Evolutionary conservation across 495 filamentous ascomycete genomes (phyloP), one percentile per base, ranked within the genome.

Genomic region (Daldinia vernicosa): DNA sequence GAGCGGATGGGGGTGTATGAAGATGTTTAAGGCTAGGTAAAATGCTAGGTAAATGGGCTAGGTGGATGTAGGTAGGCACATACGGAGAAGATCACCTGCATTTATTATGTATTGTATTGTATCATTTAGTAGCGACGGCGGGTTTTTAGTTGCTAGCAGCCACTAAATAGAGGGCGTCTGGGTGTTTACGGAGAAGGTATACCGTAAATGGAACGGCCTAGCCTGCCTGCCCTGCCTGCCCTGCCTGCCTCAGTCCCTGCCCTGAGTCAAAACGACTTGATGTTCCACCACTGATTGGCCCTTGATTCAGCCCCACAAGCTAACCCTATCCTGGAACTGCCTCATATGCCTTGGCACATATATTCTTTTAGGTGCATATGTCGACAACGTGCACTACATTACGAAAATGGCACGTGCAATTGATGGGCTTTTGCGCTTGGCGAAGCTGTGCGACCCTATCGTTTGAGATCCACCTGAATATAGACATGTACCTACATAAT

Each of bases 41-140:
- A 47, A 47, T 47, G 43, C 22, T 47, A 47, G 43, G 43, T 24
- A 6, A 24, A 47, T 47, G 43, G 43, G 9, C 9, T 47, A 47
- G 9, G 19, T 45, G 26, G 22, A 71, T 50, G 63, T 63, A 71
- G 35, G 64, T 60, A 64, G 60, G 60, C 47, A 72, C 69, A 67
- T 72, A 72, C 35, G 65, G 64, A 60, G 39, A 57, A 66, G 66
- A 66, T 74, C 71, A 74, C 66, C 71, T 74, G 71, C 71, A 70
- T 74, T 69, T 64, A 35, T 35, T 35, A 35, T 35, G 33, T 35
- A 35, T 35, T 12, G 14, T 35, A n/a, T 35, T 35, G 33, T 35
- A 35, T 35, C 33, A 35, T 35, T 35, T 35, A 35, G 33, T 35
- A 62, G 66, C 40, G 45, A n/a, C 43, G 32, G 53, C 32, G 60